Evolutionary conservation across 768 basidiomycete species (phyloP), one percentile per base, ranked within the genome.

Genomic region (Suillus occidentalis): DNA sequence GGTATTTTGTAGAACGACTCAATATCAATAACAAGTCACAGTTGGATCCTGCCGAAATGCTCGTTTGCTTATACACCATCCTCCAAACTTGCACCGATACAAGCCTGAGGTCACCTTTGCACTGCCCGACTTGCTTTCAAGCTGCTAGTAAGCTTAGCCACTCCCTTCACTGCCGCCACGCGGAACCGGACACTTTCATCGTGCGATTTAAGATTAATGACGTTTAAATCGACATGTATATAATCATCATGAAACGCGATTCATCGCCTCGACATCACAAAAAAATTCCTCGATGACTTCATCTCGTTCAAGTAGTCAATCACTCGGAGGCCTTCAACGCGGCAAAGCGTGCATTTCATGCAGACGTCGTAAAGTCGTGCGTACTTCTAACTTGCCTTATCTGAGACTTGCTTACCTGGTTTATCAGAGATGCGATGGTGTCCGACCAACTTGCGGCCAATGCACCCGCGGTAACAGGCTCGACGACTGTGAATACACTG

Each of bases 401-500:
- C 37, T 39, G 14, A 20, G 1, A 16, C 6, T 31, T 20, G 4
- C 28, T 40, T 37, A 37, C 37, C 34, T 47, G 42, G n/a, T n/a
- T n/a, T n/a, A 36, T 22, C 16, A 88, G 89, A 86, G 85, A 80
- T 91, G 90, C 68, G 89, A 91, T 69, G 88, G 89, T 20, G 73
- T 72, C 4, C 85, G 85, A 63, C 89, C 89, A 2, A 77, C 83
- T 12, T 91, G 90, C 72, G 84, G 85, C 1, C 89, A 87, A 49
- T 91, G 90, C 76, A 73, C 77, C 28, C 77, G 80, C 9, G 83
- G 85, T 31, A 85, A 87, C 43, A 84, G 87, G 64, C 81, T 81
- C 34, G 88, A 88, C 61, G 87, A 87, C 37, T 91, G 90, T 73
- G 89, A 91, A 75, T 91, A 90, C 73, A 80, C 85, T 7, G 89